Conservation (phyloP, 768 basidiomycete genomes). For the Russula sp. region DNA sequence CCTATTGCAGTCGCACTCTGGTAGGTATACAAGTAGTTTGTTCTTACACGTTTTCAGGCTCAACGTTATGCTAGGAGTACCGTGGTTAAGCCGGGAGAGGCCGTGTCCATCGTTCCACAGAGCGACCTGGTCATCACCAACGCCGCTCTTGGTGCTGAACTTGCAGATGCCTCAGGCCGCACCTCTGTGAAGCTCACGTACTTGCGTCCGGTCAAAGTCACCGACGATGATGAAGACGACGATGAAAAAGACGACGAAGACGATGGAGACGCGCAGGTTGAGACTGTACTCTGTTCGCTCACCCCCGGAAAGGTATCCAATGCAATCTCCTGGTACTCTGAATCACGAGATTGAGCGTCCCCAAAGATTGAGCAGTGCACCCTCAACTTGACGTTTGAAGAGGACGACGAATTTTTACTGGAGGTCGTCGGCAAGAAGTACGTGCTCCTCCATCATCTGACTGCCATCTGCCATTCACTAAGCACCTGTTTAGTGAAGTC, state of each 20-base stretch:
- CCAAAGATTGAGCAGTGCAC: slow-evolving; percentile 71
- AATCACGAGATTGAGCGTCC: slow-evolving; percentile 12
- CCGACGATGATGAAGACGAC: slow-evolving; percentile 49
- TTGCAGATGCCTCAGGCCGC: slow-evolving; percentile 57
- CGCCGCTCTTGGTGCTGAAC: slow-evolving; percentile 70
- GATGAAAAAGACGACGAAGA: slow-evolving; percentile 43
- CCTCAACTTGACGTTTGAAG: slow-evolving; percentile 67
- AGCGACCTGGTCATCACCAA: slow-evolving; percentile 79
- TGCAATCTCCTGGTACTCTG: background rate
- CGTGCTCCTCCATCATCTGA: slow-evolving; percentile 27
- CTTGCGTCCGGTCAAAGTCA: slow-evolving; percentile 40
- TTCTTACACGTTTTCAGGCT: slow-evolving; percentile 16
- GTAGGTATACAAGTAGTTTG: slow-evolving; percentile 37
- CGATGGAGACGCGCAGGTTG: slow-evolving; percentile 38
- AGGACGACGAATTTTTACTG: slow-evolving; percentile 62
- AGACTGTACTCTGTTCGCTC: slow-evolving; percentile 71
- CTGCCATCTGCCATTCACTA: background rate
- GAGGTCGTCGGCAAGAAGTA: slow-evolving; percentile 82
- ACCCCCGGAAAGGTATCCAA: slow-evolving; percentile 72
- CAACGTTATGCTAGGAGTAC: slow-evolving; percentile 50
- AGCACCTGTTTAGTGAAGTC: slow-evolving; percentile 48
- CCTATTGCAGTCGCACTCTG: slow-evolving; percentile 63
- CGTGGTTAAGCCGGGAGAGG: slow-evolving; percentile 55
- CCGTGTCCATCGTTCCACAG: slow-evolving; percentile 55
- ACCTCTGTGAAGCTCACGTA: slow-evolving; percentile 69